Conservation (phyloP, 495 filamentous ascomycete species). For the Xylaria telfairii region DNA sequence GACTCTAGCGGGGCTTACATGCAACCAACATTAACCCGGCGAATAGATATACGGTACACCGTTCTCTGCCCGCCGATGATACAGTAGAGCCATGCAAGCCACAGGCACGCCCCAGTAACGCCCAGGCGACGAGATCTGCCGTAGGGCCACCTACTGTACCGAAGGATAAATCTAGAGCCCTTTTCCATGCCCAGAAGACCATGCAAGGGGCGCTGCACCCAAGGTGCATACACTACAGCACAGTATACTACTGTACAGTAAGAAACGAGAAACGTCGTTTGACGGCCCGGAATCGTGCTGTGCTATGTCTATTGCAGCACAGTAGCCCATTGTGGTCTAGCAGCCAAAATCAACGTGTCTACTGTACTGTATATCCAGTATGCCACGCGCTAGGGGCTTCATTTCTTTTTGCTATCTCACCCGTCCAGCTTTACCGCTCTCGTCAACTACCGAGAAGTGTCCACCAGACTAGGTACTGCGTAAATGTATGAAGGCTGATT, state of each 20-base stretch:
- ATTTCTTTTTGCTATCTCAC: neutral
- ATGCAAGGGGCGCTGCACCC: neutral
- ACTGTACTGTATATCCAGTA: neutral
- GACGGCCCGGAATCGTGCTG: constrained; percentile 1
- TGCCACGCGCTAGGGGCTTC: neutral
- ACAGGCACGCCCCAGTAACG: neutral
- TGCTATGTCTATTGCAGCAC: too few relatives aligned
- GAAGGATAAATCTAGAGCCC: neutral
- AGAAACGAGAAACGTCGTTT: neutral
- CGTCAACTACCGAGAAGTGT: neutral
- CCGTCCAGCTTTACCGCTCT: neutral
- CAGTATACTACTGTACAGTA: neutral
- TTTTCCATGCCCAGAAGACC: constrained; percentile 4
- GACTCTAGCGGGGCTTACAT: neutral
- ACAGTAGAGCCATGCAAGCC: constrained; percentile 8
- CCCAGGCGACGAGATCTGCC: neutral
- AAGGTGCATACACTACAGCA: neutral
- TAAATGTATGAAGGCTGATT: constrained; percentile 2
- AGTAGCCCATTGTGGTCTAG: neutral
- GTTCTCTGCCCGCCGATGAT: neutral
- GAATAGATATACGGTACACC: neutral
- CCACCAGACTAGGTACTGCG: neutral
- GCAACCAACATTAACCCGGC: neutral
- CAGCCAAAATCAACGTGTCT: neutral
- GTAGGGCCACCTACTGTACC: neutral